Evolutionary conservation across 768 basidiomycete genomes (phyloP).

Genomic region (Suillus spraguei): DNA sequence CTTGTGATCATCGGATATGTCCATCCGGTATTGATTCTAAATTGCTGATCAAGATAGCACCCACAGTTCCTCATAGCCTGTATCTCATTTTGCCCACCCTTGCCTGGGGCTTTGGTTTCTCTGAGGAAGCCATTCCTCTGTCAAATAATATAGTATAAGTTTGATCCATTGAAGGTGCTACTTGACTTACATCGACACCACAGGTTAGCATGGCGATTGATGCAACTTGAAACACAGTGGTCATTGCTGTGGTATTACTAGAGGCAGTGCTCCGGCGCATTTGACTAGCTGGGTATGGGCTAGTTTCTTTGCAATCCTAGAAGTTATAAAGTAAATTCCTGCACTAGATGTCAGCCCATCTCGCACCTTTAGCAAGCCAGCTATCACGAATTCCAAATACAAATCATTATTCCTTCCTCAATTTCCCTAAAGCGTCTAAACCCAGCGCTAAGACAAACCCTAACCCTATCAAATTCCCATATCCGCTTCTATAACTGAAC

Average conservation of each 20-base stretch:
- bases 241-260: neutral
- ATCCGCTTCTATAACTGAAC: too few relatives aligned
- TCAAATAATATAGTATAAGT: neutral
- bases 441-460: too few relatives aligned
- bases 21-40: neutral
- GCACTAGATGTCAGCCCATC: neutral
- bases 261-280: neutral
- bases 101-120: neutral
- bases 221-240: neutral
- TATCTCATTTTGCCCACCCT: neutral
- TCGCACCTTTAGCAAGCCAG: conserved; percentile 2
- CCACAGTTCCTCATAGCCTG: neutral
- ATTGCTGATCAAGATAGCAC: neutral
- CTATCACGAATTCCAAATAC: too few relatives aligned
- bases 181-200: neutral
- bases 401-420: too few relatives aligned
- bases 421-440: too few relatives aligned
- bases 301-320: neutral
- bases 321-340: neutral
- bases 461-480: too few relatives aligned
- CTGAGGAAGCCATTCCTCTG: neutral
- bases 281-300: neutral
- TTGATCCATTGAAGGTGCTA: neutral
- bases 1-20: neutral
- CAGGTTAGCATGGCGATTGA: neutral